Evolutionary conservation across 495 filamentous ascomycete species (phyloP).

Genomic region (Jackrogersella multiformis): DNA sequence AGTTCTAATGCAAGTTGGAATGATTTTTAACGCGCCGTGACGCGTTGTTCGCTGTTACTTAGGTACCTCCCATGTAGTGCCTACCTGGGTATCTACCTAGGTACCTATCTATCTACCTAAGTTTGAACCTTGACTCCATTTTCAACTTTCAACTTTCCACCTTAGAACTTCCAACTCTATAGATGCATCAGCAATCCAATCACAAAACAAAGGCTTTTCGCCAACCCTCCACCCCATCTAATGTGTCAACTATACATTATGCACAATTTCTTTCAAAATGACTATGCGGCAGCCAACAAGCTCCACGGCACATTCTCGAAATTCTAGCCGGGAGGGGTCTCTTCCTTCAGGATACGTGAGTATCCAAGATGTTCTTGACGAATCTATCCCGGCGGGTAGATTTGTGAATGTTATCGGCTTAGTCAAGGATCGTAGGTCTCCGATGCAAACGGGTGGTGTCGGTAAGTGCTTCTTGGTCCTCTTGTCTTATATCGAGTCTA

Average conservation of each 20-base stretch:
- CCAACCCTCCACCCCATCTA: not conserved
- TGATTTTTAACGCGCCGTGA: conserved; percentile 23
- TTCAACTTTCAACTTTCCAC: not conserved
- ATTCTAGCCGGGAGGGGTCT: not conserved
- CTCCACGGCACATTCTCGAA: conserved; percentile 20
- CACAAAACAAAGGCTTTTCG: conserved; percentile 7
- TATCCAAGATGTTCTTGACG: conserved; percentile 47
- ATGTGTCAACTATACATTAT: conserved; percentile 5
- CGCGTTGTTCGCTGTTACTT: too few species aligned
- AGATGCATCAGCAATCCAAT: conserved; percentile 7
- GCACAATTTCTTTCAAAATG: conserved; percentile 28
- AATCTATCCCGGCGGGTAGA: conserved; percentile 24
- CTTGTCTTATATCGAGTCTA: conserved; percentile 1
- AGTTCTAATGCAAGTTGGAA: not conserved
- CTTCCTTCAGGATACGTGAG: conserved; percentile 47
- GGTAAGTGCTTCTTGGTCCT: conserved; percentile 46
- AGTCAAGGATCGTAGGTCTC: conserved; percentile 58
- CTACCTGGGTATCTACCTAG: too few species aligned
- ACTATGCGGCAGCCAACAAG: conserved; percentile 23
- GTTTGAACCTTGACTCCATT: not conserved
- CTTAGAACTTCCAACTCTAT: not conserved
- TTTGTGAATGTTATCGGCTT: conserved; percentile 61
- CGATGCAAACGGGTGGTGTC: conserved; percentile 50
- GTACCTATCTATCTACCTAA: too few species aligned
- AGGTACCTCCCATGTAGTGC: too few species aligned